phyloP scores from a whole-genome alignment of 345 rosid genomes.

The Bruguiera sexangula region DNA sequence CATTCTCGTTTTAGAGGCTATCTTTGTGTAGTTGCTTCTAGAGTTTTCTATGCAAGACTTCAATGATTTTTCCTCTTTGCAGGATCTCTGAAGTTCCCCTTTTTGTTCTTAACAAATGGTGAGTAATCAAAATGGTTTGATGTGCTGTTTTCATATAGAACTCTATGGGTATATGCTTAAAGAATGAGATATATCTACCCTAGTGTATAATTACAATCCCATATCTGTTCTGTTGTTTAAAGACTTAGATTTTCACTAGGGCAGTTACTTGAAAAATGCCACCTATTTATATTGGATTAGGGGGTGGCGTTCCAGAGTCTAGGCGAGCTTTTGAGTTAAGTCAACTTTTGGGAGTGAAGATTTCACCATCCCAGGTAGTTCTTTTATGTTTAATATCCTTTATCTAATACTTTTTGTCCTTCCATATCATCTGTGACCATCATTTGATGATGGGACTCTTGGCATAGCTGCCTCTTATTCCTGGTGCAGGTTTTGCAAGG shows the following conservation, averaged over 20 bases:
- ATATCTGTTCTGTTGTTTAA: not conserved
- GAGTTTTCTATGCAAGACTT: not conserved
- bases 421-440: not conserved
- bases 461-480: constrained; percentile 22
- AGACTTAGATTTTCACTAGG: not conserved
- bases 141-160: not conserved
- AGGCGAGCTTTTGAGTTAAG: constrained; percentile 41
- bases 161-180: not conserved
- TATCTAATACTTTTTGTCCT: not conserved
- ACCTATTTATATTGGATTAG: constrained; percentile 20
- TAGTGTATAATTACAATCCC: not conserved
- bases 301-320: constrained; percentile 49
- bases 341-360: constrained; percentile 41
- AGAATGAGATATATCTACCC: not conserved
- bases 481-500: constrained; percentile 46
- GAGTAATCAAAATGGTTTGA: constrained; percentile 10
- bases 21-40: not conserved
- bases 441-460: constrained; percentile 22
- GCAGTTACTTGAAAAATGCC: not conserved
- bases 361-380: constrained; percentile 41
- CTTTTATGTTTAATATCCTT: not conserved
- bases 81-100: constrained; percentile 43
- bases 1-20: too few relatives aligned
- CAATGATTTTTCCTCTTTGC: constrained; percentile 15
- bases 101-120: constrained; percentile 52